These are phyloP conservation scores for Picochlorum costavermella DNA, from an alignment of 139 green algal species.

Conservation along the genomic window DNA sequence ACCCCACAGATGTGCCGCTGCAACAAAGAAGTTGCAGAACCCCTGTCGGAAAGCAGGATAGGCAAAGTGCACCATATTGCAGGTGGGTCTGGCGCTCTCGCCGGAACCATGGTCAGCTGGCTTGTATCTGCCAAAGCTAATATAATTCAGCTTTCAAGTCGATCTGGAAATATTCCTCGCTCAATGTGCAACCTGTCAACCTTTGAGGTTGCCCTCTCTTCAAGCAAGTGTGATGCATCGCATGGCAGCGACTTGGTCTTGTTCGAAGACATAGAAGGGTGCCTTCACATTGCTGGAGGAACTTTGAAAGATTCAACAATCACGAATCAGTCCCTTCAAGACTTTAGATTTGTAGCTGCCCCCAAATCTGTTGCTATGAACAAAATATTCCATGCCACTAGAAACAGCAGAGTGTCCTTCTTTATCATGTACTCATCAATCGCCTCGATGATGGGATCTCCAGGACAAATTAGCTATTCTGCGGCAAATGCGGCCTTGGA, in stretches of 20 bases:
- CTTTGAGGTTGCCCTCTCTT: background rate
- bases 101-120: slow-evolving; percentile 12
- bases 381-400: background rate
- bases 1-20: slow-evolving; percentile 10
- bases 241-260: background rate
- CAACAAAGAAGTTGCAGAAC: background rate
- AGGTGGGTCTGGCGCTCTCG: slow-evolving; percentile 24
- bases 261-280: background rate
- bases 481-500: slow-evolving; percentile 68
- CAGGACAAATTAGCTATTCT: slow-evolving; percentile 71
- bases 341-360: slow-evolving; percentile 12
- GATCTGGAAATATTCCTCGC: slow-evolving; percentile 3
- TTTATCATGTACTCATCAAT: slow-evolving; percentile 72
- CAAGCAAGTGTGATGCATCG: slow-evolving; percentile 8
- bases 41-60: background rate
- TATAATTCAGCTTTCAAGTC: slow-evolving; percentile 9
- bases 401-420: background rate
- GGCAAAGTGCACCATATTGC: slow-evolving; percentile 9
- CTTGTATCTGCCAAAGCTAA: slow-evolving; percentile 13
- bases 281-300: slow-evolving; percentile 49
- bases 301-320: slow-evolving; percentile 61
- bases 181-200: background rate
- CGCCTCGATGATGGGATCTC: slow-evolving; percentile 63
- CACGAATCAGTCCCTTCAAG: slow-evolving; percentile 37
- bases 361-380: slow-evolving; percentile 5